Percentiles rank a stretch among this genome's conserved stretches.
Conservation (phyloP, 2,329 filamentous ascomycete species). For the Fusarium pseudonygamai region DNA sequence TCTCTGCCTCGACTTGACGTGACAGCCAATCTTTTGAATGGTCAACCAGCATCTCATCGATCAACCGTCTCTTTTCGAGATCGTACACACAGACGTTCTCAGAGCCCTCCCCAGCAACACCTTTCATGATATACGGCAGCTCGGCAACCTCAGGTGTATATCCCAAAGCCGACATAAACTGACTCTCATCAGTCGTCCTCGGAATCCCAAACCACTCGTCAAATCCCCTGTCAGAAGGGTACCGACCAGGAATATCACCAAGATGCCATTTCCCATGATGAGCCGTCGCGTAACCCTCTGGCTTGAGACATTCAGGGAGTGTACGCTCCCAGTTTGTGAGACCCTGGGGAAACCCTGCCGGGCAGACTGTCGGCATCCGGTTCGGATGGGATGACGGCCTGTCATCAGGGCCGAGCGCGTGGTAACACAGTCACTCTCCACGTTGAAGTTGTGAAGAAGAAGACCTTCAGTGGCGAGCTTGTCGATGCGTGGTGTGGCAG, state of each 20-base stretch:
- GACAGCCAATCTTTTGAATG: conserved; percentile 46
- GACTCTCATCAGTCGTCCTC: conserved; percentile 49
- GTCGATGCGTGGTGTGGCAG: conserved; percentile 48
- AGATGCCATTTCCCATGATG: conserved; percentile 52
- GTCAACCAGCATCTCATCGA: conserved; percentile 48
- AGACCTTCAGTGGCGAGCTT: conserved; percentile 46
- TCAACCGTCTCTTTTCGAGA: conserved; percentile 42
- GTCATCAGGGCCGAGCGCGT: conserved; percentile 50
- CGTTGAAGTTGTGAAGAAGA: conserved; percentile 50
- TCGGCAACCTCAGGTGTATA: conserved; percentile 47
- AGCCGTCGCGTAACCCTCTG: conserved; percentile 41
- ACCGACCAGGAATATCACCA: conserved; percentile 48
- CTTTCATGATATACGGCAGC: conserved; percentile 49
- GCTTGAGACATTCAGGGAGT: conserved; percentile 44
- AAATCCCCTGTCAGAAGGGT: conserved; percentile 49
- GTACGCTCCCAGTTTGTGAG: conserved; percentile 47
- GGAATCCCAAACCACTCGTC: conserved; percentile 52
- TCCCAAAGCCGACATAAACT: conserved; percentile 47
- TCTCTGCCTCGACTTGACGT: conserved; percentile 33
- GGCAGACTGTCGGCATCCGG: conserved; percentile 47
- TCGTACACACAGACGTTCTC: conserved; percentile 48
- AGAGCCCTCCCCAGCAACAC: conserved; percentile 37
- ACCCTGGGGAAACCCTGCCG: conserved; percentile 47
- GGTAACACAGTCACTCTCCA: conserved; percentile 50
- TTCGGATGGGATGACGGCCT: conserved; percentile 48